Percentiles rank a stretch among this genome's conserved stretches.
phyloP scores from a whole-genome alignment of 495 filamentous ascomycete genomes.

The Sordaria brevicollis region DNA sequence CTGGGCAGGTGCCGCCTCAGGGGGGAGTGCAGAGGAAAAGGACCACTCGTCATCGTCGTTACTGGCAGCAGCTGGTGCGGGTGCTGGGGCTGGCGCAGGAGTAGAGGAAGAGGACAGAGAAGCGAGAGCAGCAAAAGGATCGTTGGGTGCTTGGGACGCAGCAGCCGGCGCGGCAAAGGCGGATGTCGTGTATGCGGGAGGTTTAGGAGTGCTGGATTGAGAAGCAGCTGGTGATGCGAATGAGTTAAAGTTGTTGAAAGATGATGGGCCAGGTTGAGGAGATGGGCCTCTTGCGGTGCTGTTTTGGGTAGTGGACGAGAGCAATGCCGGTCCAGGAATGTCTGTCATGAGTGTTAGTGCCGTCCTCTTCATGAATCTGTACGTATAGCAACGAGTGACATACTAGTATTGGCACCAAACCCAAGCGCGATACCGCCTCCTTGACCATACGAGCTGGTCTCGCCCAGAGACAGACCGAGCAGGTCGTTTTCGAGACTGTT shows the following conservation, averaged over 20 bases:
- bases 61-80: slow-evolving; percentile 22
- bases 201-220: slow-evolving; percentile 40
- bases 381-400: slow-evolving; percentile 9
- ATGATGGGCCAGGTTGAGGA: slow-evolving; percentile 22
- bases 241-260: slow-evolving; percentile 54
- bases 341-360: not conserved
- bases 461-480: slow-evolving; percentile 41
- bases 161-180: slow-evolving; percentile 29
- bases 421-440: slow-evolving; percentile 82
- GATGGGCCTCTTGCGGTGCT: slow-evolving; percentile 38
- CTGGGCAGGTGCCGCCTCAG: slow-evolving; percentile 31
- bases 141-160: slow-evolving; percentile 31
- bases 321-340: slow-evolving; percentile 42
- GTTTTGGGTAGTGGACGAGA: slow-evolving; percentile 52
- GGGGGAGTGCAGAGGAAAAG: slow-evolving; percentile 79
- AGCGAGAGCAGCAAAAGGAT: slow-evolving; percentile 64
- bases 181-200: slow-evolving; percentile 19
- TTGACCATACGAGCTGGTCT: slow-evolving; percentile 46
- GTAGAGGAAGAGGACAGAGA: slow-evolving; percentile 35
- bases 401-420: slow-evolving; percentile 58
- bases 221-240: slow-evolving; percentile 34
- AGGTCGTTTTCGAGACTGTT: slow-evolving; percentile 41
- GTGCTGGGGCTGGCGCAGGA: slow-evolving; percentile 18
- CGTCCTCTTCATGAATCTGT: not conserved
- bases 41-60: slow-evolving; percentile 84